Base-by-base conservation (phyloP, 805 yeast species). In the Lipomyces kockii region DNA sequence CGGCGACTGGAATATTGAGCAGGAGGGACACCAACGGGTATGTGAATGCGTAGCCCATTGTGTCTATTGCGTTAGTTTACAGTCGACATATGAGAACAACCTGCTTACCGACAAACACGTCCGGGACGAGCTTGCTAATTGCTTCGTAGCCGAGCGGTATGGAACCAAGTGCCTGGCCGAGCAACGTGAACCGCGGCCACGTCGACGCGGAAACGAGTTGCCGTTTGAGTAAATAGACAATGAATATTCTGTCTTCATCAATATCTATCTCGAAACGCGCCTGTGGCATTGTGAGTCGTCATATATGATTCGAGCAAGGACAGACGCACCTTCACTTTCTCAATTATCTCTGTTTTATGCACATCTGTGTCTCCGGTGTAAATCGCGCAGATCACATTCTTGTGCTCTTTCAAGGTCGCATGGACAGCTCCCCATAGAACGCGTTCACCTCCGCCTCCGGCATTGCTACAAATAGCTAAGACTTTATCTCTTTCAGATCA, bases 391-490 rank as follows among this genome's bases (percentile, higher is more conserved):
- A 90, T 79, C 72, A 87, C 86, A 35, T 78, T 74, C 6, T 79
- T 78, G 68, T 83, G 81, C 27, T 81, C 78, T 9, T 77, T 71
- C 67, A 93, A 80, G 0, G 97, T 90, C 39, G 88, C 83, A 72
- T 85, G 84, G 6, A 94, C 91, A 0, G 97, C 97, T 64, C 91
- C 92, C 99, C 99, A 95, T 53, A 95, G 81, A 0, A 95, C 99
- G 65, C 94, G 86, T 76, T 95, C 99, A 29, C 99, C 99, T 37
- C 99, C 99, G 22, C 99, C 99, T 58, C 97, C 97, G 52, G 97
- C 96, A 76, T 90, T 91, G 71, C 97, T 92, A 58, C n/a, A 52
- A 25, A 9, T 9, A 17, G 22, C 2, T 9, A 11, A 43, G 35
- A 12, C 17, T 20, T 43, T 9, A 20, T 20, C 37, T 11, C 11